phyloP scores from a whole-genome alignment of 2,329 filamentous ascomycete species.

The Cladosporium sp. region DNA sequence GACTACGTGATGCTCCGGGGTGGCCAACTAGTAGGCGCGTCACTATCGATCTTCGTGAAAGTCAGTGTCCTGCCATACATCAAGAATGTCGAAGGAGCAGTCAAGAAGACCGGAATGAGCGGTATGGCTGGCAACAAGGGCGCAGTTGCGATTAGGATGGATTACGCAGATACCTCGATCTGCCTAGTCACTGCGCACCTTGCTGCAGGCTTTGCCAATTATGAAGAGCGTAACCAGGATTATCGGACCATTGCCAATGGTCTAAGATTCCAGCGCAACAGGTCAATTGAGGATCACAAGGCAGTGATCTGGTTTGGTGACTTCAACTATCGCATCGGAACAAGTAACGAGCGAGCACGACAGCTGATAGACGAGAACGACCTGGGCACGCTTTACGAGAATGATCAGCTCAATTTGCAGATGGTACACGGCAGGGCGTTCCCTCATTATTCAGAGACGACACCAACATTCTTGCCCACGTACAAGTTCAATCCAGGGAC shows the following conservation, averaged over 20 bases:
- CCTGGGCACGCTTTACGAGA: conserved; percentile 76
- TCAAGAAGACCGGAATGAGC: conserved; percentile 93
- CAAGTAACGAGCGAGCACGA: conserved; percentile 73
- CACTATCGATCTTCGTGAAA: conserved; percentile 86
- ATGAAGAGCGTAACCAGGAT: conserved; percentile 91
- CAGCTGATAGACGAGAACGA: conserved; percentile 68
- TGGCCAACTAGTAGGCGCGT: conserved; percentile 90
- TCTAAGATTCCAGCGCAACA: conserved; percentile 83
- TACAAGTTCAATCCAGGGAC: conserved; percentile 92
- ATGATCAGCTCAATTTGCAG: conserved; percentile 93
- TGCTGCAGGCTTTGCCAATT: conserved; percentile 92
- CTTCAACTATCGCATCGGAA: conserved; percentile 95
- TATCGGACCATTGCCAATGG: conserved; percentile 86
- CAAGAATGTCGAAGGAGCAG: conserved; percentile 92
- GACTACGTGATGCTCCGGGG: conserved; percentile 87
- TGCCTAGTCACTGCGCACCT: conserved; percentile 97
- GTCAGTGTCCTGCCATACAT: conserved; percentile 72
- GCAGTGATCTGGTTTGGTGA: conserved; percentile 93
- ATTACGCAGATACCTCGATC: conserved; percentile 86
- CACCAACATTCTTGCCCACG: conserved; percentile 83
- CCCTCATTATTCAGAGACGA: conserved; percentile 84
- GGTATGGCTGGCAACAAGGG: conserved; percentile 98
- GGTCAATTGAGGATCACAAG: conserved; percentile 86
- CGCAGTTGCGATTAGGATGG: conserved; percentile 91
- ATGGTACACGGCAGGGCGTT: conserved; percentile 92